These are phyloP conservation scores for Nannochloris sp. DNA, from an alignment of 139 green algal genomes.

Conservation along the genomic window DNA sequence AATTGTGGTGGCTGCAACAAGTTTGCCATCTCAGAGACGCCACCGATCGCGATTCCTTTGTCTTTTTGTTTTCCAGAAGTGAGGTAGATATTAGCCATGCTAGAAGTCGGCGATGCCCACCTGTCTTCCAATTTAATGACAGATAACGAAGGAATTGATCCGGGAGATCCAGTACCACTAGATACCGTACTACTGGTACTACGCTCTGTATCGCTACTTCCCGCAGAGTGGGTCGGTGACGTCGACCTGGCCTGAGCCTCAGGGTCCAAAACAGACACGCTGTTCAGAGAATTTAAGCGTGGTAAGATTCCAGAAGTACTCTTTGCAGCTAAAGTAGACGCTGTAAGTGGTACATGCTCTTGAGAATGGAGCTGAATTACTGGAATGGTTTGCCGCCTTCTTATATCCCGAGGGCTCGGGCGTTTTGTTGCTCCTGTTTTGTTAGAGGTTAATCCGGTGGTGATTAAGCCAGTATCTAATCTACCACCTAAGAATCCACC, in stretches of 20 bases:
- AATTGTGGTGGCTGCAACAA: not conserved
- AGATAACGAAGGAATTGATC: not conserved
- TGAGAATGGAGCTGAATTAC: no score
- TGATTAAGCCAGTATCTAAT: conserved; percentile 28
- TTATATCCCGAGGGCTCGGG: no score
- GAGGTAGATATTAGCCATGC: conserved; percentile 5
- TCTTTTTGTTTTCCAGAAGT: not conserved
- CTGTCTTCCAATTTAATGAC: not conserved
- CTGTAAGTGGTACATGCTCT: no score
- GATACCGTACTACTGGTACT: not conserved
- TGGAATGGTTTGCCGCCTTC: no score
- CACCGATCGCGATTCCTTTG: not conserved
- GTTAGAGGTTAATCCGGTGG: no score
- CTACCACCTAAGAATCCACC: conserved; percentile 47
- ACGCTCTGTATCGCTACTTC: not conserved
- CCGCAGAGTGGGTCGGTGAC: not conserved
- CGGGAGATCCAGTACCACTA: not conserved
- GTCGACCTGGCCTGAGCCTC: no score
- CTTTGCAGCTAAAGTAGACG: no score
- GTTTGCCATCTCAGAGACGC: not conserved
- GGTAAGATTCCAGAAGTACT: no score
- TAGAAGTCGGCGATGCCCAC: not conserved
- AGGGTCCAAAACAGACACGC: no score
- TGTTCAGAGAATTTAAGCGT: no score
- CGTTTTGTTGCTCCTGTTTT: no score